phyloP scores from a whole-genome alignment of 441 rosid genomes.

The Euphorbia schlechtendalii region DNA sequence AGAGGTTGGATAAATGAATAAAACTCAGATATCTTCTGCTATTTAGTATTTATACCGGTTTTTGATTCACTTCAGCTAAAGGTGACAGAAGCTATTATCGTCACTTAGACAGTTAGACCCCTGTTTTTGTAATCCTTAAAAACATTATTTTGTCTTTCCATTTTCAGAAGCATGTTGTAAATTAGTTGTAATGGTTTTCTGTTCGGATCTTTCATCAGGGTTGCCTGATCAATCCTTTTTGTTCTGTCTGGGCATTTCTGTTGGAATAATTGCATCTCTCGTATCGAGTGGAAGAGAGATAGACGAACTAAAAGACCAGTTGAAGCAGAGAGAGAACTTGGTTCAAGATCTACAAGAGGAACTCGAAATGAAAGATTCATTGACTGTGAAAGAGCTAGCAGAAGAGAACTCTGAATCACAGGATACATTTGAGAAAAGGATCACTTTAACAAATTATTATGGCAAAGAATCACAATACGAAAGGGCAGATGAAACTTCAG shows the following conservation, averaged over 20 bases:
- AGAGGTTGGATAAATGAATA: background rate
- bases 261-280: constrained; percentile 56
- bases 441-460: constrained; percentile 18
- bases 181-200: too few relatives aligned
- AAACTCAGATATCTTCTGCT: background rate
- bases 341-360: constrained; percentile 71
- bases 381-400: constrained; percentile 48
- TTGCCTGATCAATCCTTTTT: constrained; percentile 31
- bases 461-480: constrained; percentile 22
- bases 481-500: constrained; percentile 34
- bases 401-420: constrained; percentile 37
- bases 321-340: constrained; percentile 57
- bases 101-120: constrained; percentile 1
- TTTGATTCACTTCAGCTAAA: background rate
- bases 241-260: constrained; percentile 60
- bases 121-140: background rate
- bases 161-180: background rate
- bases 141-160: background rate
- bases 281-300: constrained; percentile 41
- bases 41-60: too few relatives aligned
- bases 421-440: constrained; percentile 26
- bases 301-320: constrained; percentile 37
- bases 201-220: constrained; percentile 36
- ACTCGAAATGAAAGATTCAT: constrained; percentile 57
- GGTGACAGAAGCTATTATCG: background rate